phyloP scores from a whole-genome alignment of 805 yeast genomes.

The Ogataea polymorpha region DNA sequence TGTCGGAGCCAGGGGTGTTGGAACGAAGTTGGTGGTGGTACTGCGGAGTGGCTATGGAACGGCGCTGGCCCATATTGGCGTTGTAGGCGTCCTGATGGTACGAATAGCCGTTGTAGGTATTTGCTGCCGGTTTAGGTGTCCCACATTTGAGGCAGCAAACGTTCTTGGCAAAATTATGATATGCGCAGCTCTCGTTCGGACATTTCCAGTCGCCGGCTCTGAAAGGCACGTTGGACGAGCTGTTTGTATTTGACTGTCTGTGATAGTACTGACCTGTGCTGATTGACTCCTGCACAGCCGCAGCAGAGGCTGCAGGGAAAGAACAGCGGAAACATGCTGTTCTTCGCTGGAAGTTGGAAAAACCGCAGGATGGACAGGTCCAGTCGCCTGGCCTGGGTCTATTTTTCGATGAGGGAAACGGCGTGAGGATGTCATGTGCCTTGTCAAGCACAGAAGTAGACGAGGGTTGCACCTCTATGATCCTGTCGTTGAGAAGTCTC shows the following conservation, averaged over 20 bases:
- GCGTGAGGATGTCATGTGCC: slow-evolving; percentile 76
- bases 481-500: slow-evolving; percentile 62
- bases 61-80: slow-evolving; percentile 1
- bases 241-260: slow-evolving; percentile 16
- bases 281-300: slow-evolving; percentile 57
- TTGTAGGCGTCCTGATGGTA: slow-evolving; percentile 6
- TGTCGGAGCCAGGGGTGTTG: slow-evolving; percentile 8
- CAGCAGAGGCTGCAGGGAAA: slow-evolving; percentile 77
- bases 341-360: slow-evolving; percentile 89
- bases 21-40: slow-evolving; percentile 12
- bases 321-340: slow-evolving; percentile 93
- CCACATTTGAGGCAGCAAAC: slow-evolving; percentile 86
- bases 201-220: slow-evolving; percentile 98
- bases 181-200: slow-evolving; percentile 69
- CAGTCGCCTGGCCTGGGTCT: slow-evolving; percentile 96
- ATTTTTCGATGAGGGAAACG: slow-evolving; percentile 81
- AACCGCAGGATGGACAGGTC: slow-evolving; percentile 97
- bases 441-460: slow-evolving; percentile 72
- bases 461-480: slow-evolving; percentile 85
- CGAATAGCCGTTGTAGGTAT: slow-evolving; percentile 1
- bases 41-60: slow-evolving; percentile 6
- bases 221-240: slow-evolving; percentile 67
- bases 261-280: slow-evolving; percentile 17
- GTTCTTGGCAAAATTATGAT: slow-evolving; percentile 92
- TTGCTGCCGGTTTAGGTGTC: slow-evolving; percentile 47